Evolutionary conservation across 2,329 filamentous ascomycete species (phyloP), one percentile per base, ranked within the genome.

Genomic region (Claviceps monticola): DNA sequence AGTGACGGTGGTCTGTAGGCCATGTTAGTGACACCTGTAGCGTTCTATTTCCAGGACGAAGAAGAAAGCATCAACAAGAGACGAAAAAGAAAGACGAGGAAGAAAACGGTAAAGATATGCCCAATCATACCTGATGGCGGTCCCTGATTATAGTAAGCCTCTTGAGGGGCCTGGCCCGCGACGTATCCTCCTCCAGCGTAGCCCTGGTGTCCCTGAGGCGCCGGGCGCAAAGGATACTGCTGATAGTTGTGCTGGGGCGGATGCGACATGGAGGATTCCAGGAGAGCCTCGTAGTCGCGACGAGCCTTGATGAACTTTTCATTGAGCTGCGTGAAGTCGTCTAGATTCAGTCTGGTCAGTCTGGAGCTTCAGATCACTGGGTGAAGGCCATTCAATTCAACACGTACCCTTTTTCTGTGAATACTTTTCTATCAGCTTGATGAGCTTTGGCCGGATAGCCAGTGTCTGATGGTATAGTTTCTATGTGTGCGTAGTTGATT

Each of bases 221-320:
- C 70, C 13, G 76, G 76, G 36, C 76, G 72, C 68, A 80, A 72
- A 44, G 73, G 70, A 56, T 82, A 82, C 58, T 87, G 82, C 60
- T 86, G 83, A 64, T 91, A 93, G 58, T 76, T 80, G 46, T 84
- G 80, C 62, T 87, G 85, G 50, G 86, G 82, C n/a, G 90, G 86
- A 59, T 96, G 91, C 1, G 90, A 83, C 91, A 98, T 97, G 52
- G 91, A 97, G 17, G 88, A 86, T 68, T 98, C 93, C 19, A 98
- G 74, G n/a, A 98, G 76, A 34, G 87, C 83, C 69, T 98, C 93
- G 66, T 98, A 98, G 69, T 98, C 93, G 61, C 91, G 81, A 57
- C 93, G 84, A 46, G 93, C 93, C 70, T 98, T 98, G 75, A 98
- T 97, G 68, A 98, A 98, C 71, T 97, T 97, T 68, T 98, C 93